Conservation (phyloP, 257 asterid species). For the Solanum peruvianum region DNA sequence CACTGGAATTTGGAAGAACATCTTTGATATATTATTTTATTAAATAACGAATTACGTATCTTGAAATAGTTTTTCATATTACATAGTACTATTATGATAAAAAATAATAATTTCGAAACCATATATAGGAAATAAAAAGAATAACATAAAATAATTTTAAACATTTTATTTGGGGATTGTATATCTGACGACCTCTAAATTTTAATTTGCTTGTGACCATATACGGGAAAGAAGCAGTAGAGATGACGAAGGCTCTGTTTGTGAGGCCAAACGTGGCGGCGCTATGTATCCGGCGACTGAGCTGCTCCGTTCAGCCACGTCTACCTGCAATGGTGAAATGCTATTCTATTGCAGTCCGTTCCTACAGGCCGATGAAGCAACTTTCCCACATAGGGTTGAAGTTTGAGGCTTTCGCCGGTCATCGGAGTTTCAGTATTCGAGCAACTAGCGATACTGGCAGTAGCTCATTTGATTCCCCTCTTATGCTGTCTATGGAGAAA, state of each 20-base stretch:
- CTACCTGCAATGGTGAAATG: slow-evolving; percentile 4
- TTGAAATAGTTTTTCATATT: no score
- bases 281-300: slow-evolving; percentile 15
- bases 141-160: not conserved
- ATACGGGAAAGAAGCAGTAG: not conserved
- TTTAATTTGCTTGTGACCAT: not conserved
- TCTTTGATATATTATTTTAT: no score
- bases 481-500: slow-evolving; percentile 74
- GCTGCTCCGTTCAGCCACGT: slow-evolving; percentile 17
- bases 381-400: not conserved
- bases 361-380: slow-evolving; percentile 8
- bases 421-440: slow-evolving; percentile 39
- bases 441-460: slow-evolving; percentile 31
- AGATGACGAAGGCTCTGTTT: slow-evolving; percentile 35
- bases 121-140: not conserved
- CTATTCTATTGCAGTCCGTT: not conserved
- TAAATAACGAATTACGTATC: no score
- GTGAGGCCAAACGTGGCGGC: slow-evolving; percentile 44
- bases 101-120: not conserved
- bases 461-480: slow-evolving; percentile 37
- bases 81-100: no score
- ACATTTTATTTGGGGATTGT: not conserved
- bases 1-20: no score
- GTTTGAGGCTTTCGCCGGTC: not conserved
- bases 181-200: not conserved